Evolutionary conservation across 176 grass and related monocot species (phyloP).

Genomic region (Raddia distichophylla): DNA sequence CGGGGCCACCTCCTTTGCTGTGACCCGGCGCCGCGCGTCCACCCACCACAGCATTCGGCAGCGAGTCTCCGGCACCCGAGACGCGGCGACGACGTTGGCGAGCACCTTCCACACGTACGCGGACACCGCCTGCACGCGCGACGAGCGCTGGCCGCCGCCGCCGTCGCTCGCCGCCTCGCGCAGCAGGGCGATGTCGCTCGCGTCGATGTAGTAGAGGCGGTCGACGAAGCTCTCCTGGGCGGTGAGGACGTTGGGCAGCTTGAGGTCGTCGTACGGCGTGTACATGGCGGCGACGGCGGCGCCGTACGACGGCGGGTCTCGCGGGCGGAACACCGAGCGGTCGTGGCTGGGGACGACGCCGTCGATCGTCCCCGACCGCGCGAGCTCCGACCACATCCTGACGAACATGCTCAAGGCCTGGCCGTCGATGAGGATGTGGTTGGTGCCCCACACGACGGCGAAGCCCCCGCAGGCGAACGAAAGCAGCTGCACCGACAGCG

Average conservation of each 20-base stretch:
- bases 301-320: slow-evolving; percentile 24
- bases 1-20: neutral
- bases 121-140: slow-evolving; percentile 42
- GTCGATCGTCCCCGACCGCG: slow-evolving; percentile 18
- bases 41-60: slow-evolving; percentile 45
- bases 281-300: slow-evolving; percentile 25
- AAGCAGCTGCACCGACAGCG: too few species aligned
- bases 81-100: neutral
- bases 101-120: slow-evolving; percentile 52
- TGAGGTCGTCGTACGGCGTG: neutral
- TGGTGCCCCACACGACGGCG: neutral
- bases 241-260: slow-evolving; percentile 35
- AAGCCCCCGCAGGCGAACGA: too few species aligned
- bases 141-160: neutral
- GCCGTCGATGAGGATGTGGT: slow-evolving; percentile 34
- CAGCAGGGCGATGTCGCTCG: slow-evolving; percentile 26
- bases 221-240: neutral
- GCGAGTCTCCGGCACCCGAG: neutral
- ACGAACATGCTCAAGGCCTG: slow-evolving; percentile 15
- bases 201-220: slow-evolving; percentile 41
- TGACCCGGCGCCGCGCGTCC: slow-evolving; percentile 31
- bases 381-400: slow-evolving; percentile 34
- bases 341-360: slow-evolving; percentile 19
- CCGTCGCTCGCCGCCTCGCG: neutral
- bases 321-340: slow-evolving; percentile 38